Evolutionary conservation across 805 yeast genomes (phyloP), one percentile per base, ranked within the genome.

Genomic region (Wickerhamiella shivajii): DNA sequence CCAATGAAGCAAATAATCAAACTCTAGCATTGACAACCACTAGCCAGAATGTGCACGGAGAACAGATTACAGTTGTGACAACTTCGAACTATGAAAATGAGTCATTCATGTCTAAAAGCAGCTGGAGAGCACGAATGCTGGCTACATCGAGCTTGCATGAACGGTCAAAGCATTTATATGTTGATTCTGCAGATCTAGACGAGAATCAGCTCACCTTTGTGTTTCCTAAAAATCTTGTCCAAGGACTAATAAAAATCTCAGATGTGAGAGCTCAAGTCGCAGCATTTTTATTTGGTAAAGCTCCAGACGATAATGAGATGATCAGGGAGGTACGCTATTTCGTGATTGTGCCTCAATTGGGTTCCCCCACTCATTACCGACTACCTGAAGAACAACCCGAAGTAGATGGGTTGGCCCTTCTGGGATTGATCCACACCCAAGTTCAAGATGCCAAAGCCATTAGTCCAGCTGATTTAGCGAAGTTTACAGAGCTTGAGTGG

Each of bases 361-460:
- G 96, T 2, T 74, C 68, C 39, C 59, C 66, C 18, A 72, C 69
- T 39, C 58, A 69, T 3, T 72, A 84, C 10, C 73, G 77, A 43
- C 63, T 83, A 36, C 73, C 87, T 4, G 44, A 47, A 0, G 39
- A 46, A 18, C 43, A 65, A 3, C 71, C 76, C 2, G 48, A 51
- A 1, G 45, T 48, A 4, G 45, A 43, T 11, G 77, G 69, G 2
- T 52, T 81, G 22, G 85, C 83, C 47, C 68, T 90, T 4, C 54
- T 90, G 12, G 98, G 98, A 1, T 80, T 95, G 93, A 67, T 90
- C n/a, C 96, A 87, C 51, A 80, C 96, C 0, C 83, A 77, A 51
- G 64, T 77, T 1, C 69, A 68, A 13, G 93, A 79, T 24, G 43
- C 65, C 5, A 67, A 68, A 31, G 61, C 64, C 33, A 66, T 85